phyloP scores from a whole-genome alignment of 1,284 basidiomycete species.

The Pisolithus thermaeus region DNA sequence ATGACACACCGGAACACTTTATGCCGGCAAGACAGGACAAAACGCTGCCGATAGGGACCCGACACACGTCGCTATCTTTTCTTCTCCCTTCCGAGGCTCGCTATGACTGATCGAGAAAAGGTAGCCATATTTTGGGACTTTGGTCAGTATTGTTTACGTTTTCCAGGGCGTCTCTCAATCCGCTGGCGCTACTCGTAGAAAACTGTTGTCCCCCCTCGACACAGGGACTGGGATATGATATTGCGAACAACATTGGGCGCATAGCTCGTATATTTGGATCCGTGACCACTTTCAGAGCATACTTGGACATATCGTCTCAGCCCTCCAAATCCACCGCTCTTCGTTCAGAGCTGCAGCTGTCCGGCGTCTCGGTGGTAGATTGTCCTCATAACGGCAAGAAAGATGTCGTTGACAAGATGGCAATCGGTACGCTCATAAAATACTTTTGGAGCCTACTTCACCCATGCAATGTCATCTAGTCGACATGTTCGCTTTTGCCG shows the following conservation, averaged over 20 bases:
- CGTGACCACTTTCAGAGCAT: slow-evolving; percentile 47
- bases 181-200: slow-evolving; percentile 31
- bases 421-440: slow-evolving; percentile 26
- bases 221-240: slow-evolving; percentile 37
- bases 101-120: slow-evolving; percentile 31
- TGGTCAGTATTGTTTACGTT: slow-evolving; percentile 32
- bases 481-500: slow-evolving; percentile 43
- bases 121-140: slow-evolving; percentile 63
- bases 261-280: slow-evolving; percentile 40
- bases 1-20: slow-evolving; percentile 8
- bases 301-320: slow-evolving; percentile 38
- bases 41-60: too few relatives aligned
- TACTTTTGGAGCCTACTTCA: slow-evolving; percentile 6
- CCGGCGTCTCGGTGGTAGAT: slow-evolving; percentile 53
- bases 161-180: slow-evolving; percentile 1
- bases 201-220: slow-evolving; percentile 46
- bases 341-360: slow-evolving; percentile 53
- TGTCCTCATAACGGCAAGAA: slow-evolving; percentile 53
- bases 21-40: slow-evolving; percentile 1
- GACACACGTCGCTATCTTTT: too few relatives aligned
- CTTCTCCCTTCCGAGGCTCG: slow-evolving; percentile 2
- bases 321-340: slow-evolving; percentile 27
- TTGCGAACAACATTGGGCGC: slow-evolving; percentile 40
- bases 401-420: slow-evolving; percentile 37
- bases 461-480: slow-evolving; percentile 24